These are phyloP conservation scores for Neonothopanus nambi DNA, from an alignment of 1,284 basidiomycete species.

Conservation along the genomic window DNA sequence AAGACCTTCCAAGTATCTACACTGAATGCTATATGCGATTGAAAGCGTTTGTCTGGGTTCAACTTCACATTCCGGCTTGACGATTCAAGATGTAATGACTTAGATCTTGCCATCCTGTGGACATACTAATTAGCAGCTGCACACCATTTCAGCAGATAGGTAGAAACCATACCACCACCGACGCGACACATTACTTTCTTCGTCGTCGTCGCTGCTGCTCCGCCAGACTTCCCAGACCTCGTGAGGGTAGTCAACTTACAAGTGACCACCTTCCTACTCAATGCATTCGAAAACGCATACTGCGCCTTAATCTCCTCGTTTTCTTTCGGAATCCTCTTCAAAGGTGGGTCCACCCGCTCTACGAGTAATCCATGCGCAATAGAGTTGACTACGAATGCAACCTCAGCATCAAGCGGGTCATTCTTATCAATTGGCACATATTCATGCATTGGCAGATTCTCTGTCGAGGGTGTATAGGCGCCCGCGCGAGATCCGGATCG, in stretches of 20 bases:
- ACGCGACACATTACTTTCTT: conserved; percentile 88
- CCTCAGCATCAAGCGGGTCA: conserved; percentile 82
- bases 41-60: too few species aligned
- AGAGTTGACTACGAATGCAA: conserved; percentile 74
- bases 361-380: conserved; percentile 74
- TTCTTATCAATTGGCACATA: conserved; percentile 71
- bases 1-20: neutral
- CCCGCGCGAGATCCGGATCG: conserved; percentile 67
- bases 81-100: conserved; percentile 78
- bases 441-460: conserved; percentile 51
- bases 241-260: conserved; percentile 80
- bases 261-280: conserved; percentile 72
- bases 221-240: conserved; percentile 52
- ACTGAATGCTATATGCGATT: too few species aligned
- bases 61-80: conserved; percentile 50
- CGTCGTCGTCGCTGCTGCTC: conserved; percentile 41
- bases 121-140: conserved; percentile 15
- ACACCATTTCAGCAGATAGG: conserved; percentile 15
- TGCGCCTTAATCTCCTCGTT: conserved; percentile 81
- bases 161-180: conserved; percentile 61
- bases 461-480: conserved; percentile 57
- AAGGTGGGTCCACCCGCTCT: conserved; percentile 77
- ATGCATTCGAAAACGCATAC: conserved; percentile 75
- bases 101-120: conserved; percentile 82
- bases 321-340: conserved; percentile 63